Percentiles rank a stretch among this genome's conserved stretches.
Evolutionary conservation across 2,329 filamentous ascomycete species (phyloP).

Genomic region (Scytalidium lignicola): DNA sequence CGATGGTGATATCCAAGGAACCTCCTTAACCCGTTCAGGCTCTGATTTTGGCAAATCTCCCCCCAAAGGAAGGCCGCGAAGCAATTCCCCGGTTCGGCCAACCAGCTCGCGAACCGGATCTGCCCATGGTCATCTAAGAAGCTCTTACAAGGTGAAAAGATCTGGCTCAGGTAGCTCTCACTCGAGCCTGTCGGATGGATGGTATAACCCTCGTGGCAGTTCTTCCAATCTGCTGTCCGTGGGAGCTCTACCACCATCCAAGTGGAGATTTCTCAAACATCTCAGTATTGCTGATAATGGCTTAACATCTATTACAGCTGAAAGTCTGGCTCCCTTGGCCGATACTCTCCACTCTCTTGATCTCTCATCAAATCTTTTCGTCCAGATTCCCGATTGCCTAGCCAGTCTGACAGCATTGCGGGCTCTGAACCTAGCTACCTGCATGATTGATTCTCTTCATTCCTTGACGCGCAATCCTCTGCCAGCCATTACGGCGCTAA

Average conservation of each 20-base stretch:
- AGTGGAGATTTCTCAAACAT: constrained; percentile 93
- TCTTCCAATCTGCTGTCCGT: constrained; percentile 70
- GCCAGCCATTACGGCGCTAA: constrained; percentile 88
- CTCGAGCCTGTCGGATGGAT: constrained; percentile 65
- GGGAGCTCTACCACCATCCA: constrained; percentile 71
- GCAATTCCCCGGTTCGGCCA: constrained; percentile 76
- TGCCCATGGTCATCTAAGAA: constrained; percentile 54
- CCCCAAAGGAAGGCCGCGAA: constrained; percentile 52
- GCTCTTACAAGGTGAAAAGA: constrained; percentile 69
- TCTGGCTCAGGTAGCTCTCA: constrained; percentile 92
- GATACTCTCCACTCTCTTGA: constrained; percentile 90
- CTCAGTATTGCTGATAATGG: constrained; percentile 89
- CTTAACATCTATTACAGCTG: constrained; percentile 70
- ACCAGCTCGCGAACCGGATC: constrained; percentile 65
- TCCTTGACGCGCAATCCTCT: constrained; percentile 81
- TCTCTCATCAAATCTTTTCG: constrained; percentile 86
- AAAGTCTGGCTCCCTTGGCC: constrained; percentile 74
- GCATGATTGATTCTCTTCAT: constrained; percentile 94
- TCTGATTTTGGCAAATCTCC: constrained; percentile 25
- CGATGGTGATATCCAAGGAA: constrained; percentile 16
- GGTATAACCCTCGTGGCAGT: constrained; percentile 62
- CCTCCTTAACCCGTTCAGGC: constrained; percentile 21
- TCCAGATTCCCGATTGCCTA: constrained; percentile 88
- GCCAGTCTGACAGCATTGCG: constrained; percentile 81
- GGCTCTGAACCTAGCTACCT: constrained; percentile 88